A percentile compares a stretch with the other conserved stretches of the same genome.
Evolutionary conservation across 192 early-diverging fungal species (phyloP).

Genomic region (Irineochytrium annulatum): DNA sequence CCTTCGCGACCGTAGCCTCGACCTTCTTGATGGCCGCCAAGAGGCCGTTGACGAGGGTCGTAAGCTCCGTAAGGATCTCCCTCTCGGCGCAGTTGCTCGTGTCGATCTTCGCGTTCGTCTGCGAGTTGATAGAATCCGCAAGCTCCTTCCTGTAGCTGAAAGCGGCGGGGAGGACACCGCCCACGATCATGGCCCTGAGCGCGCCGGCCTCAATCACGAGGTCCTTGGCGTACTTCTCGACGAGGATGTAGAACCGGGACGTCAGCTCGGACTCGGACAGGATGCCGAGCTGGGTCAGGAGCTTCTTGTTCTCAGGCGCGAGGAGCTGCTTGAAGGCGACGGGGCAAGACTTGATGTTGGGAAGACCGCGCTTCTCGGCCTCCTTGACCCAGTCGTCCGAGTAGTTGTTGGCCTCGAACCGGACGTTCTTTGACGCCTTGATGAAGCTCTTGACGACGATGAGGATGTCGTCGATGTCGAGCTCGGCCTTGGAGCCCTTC

Average conservation of each 20-base stretch:
- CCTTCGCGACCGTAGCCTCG: constrained; percentile 47
- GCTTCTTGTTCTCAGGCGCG: constrained; percentile 59
- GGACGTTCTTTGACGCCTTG: constrained; percentile 71
- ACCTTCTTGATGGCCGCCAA: constrained; percentile 56
- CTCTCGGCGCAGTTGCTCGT: constrained; percentile 65
- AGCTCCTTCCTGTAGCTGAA: constrained; percentile 86
- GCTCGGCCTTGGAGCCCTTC: constrained; percentile 75
- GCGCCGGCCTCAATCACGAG: constrained; percentile 89
- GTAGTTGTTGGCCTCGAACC: constrained; percentile 99
- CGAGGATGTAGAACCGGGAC: constrained; percentile 92
- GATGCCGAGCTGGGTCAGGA: constrained; percentile 79
- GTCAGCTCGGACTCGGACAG: constrained; percentile 82
- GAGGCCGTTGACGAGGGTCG: constrained; percentile 55
- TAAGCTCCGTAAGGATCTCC: constrained; percentile 62
- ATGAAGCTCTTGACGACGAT: constrained; percentile 83
- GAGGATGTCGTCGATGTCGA: constrained; percentile 84
- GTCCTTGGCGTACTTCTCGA: constrained; percentile 98
- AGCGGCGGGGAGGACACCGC: constrained; percentile 84
- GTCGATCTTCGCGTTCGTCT: constrained; percentile 55
- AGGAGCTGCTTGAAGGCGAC: constrained; percentile 86
- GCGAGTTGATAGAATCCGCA: constrained; percentile 72
- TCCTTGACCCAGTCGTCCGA: constrained; percentile 89
- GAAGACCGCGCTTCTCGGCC: constrained; percentile 90
- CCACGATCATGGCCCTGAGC: constrained; percentile 71
- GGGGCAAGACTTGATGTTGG: constrained; percentile 89